Base-by-base conservation (phyloP, 345 rosid genomes). In the Rhodamnia argentea region DNA sequence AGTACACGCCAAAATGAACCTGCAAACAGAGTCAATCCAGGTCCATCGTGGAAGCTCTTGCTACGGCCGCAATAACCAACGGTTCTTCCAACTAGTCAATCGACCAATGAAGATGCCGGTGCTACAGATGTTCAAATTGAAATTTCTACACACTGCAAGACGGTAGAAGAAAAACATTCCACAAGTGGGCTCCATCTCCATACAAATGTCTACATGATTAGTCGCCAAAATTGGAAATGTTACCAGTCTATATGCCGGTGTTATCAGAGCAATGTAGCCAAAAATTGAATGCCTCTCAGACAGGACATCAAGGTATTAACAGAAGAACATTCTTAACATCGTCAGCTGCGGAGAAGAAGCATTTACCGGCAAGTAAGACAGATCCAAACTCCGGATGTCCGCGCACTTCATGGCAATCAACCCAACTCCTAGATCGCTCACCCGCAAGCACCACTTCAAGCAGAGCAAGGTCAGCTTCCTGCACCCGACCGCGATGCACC, bases 361-460 rank as follows among this genome's bases (percentile, higher is more conserved):
- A 64, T 84, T 88, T 92, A 94, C 96, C 87, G 93, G 94, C 87
- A 93, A 85, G 90, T 91, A 94, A 58, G 97, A 94, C 82, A 93
- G 92, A 91, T 94, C 96, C 92, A 94, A 89, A 87, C 88, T 90
- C 13, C 91, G 90, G 55, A 94, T 87, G 59, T 93, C 92, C 86
- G 86, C 91, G 54, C 97, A 94, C 92, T 94, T 94, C 22, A 93
- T 90, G 84, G 95, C 94, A 85, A 94, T 86, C 87, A 94, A 90
- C 29, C 90, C 94, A 81, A 94, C 92, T 53, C 97, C 95, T 82
- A 92, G 88, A 91, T 95, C 96, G 53, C 93, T 92, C 76, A 93
- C 92, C 15, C 95, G 91, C 75, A 93, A 85, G 86, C 97, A 93
- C 97, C 95, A 95, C 83, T 93, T 95, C 90, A 93, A 87, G 92